Conservation (phyloP, 106 monocot species). For the Dendrobium catenatum region DNA sequence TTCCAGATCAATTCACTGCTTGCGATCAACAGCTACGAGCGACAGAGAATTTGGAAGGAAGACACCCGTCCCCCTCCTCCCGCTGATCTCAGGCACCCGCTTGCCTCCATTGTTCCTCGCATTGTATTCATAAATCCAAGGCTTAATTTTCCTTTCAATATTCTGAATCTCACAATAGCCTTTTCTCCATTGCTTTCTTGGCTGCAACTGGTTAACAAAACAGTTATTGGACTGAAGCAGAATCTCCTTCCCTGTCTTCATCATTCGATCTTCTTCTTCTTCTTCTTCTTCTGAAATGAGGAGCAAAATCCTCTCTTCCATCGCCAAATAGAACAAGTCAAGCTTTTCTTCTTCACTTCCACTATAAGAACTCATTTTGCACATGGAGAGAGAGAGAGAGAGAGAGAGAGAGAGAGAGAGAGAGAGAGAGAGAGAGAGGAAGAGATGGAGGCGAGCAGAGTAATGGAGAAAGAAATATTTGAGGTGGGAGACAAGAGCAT, state of each 20-base stretch:
- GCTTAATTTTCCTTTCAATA: not conserved
- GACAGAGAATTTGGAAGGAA: not conserved
- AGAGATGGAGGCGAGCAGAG: no score
- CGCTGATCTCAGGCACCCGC: not conserved
- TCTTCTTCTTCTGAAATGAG: not conserved
- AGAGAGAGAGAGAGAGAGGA: not conserved
- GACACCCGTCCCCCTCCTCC: constrained; percentile 2
- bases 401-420: not conserved
- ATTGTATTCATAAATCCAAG: not conserved
- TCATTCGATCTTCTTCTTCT: not conserved
- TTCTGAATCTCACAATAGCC: not conserved
- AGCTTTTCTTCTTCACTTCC: not conserved
- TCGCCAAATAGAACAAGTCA: not conserved
- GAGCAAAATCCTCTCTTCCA: constrained; percentile 1
- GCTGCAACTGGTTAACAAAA: no score
- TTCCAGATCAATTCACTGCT: no score
- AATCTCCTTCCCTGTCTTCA: no score
- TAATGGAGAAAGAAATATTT: not conserved
- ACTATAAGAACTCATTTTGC: not conserved
- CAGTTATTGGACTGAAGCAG: no score
- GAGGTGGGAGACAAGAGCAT: not conserved
- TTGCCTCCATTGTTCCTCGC: not conserved
- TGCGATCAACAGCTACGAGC: not conserved
- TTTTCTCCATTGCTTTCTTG: not conserved
- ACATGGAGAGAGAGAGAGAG: not conserved